phyloP scores from a whole-genome alignment of 2,329 filamentous ascomycete species.

The Penicillium decumbens region DNA sequence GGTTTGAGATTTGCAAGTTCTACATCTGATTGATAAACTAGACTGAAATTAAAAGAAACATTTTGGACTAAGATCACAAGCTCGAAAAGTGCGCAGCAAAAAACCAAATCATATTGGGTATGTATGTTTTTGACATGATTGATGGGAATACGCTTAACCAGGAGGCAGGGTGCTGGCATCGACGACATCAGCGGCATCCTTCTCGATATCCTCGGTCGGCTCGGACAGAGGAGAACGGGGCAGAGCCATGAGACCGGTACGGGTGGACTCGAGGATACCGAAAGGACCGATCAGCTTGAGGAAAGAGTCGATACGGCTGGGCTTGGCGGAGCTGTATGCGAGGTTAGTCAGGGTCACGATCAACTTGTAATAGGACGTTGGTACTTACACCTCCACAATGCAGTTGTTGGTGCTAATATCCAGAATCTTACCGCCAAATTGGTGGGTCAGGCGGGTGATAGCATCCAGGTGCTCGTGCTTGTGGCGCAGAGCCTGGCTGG shows the following conservation, averaged over 20 bases:
- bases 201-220: slow-evolving; percentile 66
- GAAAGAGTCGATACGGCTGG: slow-evolving; percentile 89
- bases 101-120: slow-evolving; percentile 22
- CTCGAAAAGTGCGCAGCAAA: slow-evolving; percentile 12
- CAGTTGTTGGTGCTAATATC: slow-evolving; percentile 98
- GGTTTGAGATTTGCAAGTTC: not conserved
- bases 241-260: slow-evolving; percentile 94
- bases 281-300: slow-evolving; percentile 93
- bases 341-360: not conserved
- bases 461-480: slow-evolving; percentile 97
- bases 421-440: slow-evolving; percentile 94
- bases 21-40: not conserved
- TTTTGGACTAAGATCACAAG: slow-evolving; percentile 2
- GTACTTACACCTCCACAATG: slow-evolving; percentile 87
- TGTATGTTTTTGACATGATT: slow-evolving; percentile 21
- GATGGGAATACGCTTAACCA: slow-evolving; percentile 54
- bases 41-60: not conserved
- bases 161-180: slow-evolving; percentile 91
- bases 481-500: slow-evolving; percentile 84
- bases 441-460: slow-evolving; percentile 93
- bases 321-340: slow-evolving; percentile 74
- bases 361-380: not conserved
- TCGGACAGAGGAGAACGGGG: slow-evolving; percentile 84
- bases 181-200: slow-evolving; percentile 91
- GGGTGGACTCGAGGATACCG: slow-evolving; percentile 90